Conservation (phyloP, 352 stramenopile species). For the Phytophthora ohioensis region DNA sequence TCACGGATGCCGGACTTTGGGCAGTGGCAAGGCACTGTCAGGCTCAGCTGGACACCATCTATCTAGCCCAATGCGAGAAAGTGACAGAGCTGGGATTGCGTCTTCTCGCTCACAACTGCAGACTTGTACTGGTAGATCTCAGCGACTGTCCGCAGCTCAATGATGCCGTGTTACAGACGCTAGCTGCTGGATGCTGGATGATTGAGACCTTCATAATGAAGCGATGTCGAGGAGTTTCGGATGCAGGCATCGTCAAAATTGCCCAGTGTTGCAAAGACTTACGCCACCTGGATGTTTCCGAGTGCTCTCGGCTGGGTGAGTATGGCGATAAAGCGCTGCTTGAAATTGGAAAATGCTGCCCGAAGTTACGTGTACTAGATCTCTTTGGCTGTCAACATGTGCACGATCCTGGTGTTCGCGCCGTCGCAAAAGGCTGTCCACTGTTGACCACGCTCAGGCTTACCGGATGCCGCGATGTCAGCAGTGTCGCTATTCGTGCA, state of each 20-base stretch:
- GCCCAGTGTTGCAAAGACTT: slow-evolving; percentile 88
- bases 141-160: slow-evolving; percentile 87
- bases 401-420: slow-evolving; percentile 79
- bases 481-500: slow-evolving; percentile 72
- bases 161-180: slow-evolving; percentile 84
- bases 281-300: slow-evolving; percentile 83
- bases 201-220: slow-evolving; percentile 86
- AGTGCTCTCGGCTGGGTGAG: slow-evolving; percentile 89
- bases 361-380: slow-evolving; percentile 78
- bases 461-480: slow-evolving; percentile 88
- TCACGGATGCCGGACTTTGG: slow-evolving; percentile 93
- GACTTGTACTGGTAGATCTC: slow-evolving; percentile 82
- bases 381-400: slow-evolving; percentile 92
- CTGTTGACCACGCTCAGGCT: slow-evolving; percentile 88
- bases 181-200: slow-evolving; percentile 90
- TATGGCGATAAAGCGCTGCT: slow-evolving; percentile 93
- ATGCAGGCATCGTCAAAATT: slow-evolving; percentile 89
- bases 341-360: slow-evolving; percentile 88
- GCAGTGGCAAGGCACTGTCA: slow-evolving; percentile 83
- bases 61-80: slow-evolving; percentile 75
- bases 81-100: slow-evolving; percentile 92
- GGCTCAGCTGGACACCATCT: slow-evolving; percentile 70
- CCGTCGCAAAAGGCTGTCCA: slow-evolving; percentile 85
- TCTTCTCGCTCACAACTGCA: slow-evolving; percentile 89
- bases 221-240: slow-evolving; percentile 80